Evolutionary conservation across 176 grass and related monocot genomes (phyloP).

Genomic region (Phyllostachys edulis): DNA sequence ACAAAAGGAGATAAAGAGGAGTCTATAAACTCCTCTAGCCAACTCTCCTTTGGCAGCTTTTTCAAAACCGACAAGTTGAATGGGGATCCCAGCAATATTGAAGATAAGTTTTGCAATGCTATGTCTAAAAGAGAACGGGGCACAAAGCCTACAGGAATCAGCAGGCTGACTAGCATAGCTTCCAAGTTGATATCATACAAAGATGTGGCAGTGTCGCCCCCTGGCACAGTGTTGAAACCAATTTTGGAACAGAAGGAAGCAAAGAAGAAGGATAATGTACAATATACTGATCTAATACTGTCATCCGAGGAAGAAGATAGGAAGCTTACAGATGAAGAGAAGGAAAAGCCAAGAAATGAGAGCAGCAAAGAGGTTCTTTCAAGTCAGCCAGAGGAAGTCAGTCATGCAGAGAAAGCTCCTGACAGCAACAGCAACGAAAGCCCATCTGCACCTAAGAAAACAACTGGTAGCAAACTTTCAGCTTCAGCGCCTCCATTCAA

Average conservation of each 20-base stretch:
- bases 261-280: conserved; percentile 42
- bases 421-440: conserved; percentile 53
- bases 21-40: conserved; percentile 34
- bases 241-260: conserved; percentile 60
- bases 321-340: conserved; percentile 44
- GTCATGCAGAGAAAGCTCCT: conserved; percentile 41
- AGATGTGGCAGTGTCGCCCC: conserved; percentile 86
- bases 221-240: conserved; percentile 76
- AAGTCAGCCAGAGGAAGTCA: conserved; percentile 32
- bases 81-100: conserved; percentile 38
- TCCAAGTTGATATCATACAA: conserved; percentile 94
- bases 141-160: conserved; percentile 33
- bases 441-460: conserved; percentile 50
- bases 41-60: conserved; percentile 44
- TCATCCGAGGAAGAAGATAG: conserved; percentile 57
- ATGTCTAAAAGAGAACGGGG: conserved; percentile 30
- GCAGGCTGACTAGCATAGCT: conserved; percentile 54
- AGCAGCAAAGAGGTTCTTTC: conserved; percentile 49
- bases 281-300: conserved; percentile 33
- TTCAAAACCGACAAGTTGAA: conserved; percentile 38
- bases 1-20: conserved; percentile 40
- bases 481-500: conserved; percentile 97
- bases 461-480: conserved; percentile 85
- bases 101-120: conserved; percentile 29
- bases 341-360: conserved; percentile 45